Base-by-base conservation (phyloP, 352 stramenopile genomes). In the Pythium sp. region DNA sequence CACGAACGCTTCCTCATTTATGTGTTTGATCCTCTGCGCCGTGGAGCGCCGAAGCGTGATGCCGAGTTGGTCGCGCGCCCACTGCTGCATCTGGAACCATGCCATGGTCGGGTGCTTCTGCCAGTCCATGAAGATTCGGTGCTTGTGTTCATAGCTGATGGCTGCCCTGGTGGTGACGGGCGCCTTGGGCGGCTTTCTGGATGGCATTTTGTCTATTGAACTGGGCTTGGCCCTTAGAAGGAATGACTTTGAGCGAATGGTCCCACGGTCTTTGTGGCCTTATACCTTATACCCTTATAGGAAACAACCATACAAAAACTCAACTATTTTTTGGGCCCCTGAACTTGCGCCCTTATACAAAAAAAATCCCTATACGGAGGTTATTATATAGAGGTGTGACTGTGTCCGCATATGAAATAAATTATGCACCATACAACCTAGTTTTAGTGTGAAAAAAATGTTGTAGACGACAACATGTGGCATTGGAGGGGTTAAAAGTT, bases 211-310 rank as follows among this genome's bases (percentile, higher is more conserved):
- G 49, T 22, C 49, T 34, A 56, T n/a, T 56, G 49, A 32, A 56
- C 22, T 32, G 7, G n/a, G 49, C 22, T 32, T 56, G n/a, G 22
- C 49, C 3, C 22, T 56, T 56, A 56, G 22, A 56, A 56, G 22
- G n/a, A 56, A 32, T 56, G 49, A 12, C 22, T 57, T 0, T 32
- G n/a, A 57, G 47, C 22, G 49, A 57, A 57, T 57, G 22, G 22
- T 20, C 22, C 49, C 22, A 34, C 47, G 22, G 22, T 34, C n/a
- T 57, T 34, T 34, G 8, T 57, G 49, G 49, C 20, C 49, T 57
- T 57, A 57, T 57, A 57, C 49, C n/a, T n/a, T 34, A 57, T 57
- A 57, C 22, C 49, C 49, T 57, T 57, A 57, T 57, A 57, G 22
- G 49, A 57, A 34, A 57, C 22, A 2, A 57, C 22, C 49, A 32